phyloP scores from a whole-genome alignment of 148 eudicot species.

The Selenicereus undatus region DNA sequence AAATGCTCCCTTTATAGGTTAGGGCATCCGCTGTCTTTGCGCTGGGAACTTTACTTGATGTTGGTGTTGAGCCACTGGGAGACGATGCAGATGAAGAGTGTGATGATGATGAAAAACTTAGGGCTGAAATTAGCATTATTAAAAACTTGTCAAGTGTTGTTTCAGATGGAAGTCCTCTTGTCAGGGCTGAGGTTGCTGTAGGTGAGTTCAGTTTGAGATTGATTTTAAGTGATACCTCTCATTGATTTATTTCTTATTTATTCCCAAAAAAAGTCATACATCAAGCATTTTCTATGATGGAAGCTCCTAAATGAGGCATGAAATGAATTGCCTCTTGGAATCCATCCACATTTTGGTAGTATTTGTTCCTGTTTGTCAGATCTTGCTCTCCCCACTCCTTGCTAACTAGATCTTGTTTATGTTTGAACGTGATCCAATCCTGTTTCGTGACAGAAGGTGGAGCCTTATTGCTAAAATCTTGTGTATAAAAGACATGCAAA shows the following conservation, averaged over 20 bases:
- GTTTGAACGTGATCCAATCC: background rate
- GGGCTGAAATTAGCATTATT: constrained; percentile 64
- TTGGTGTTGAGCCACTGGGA: constrained; percentile 68
- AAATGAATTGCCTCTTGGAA: background rate
- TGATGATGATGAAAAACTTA: constrained; percentile 86
- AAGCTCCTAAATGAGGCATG: background rate
- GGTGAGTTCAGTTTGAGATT: constrained; percentile 38
- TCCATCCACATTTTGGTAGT: background rate
- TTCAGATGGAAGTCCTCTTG: constrained; percentile 96
- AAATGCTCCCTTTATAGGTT: constrained; percentile 42
- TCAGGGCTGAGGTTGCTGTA: constrained; percentile 88
- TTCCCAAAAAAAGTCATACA: background rate
- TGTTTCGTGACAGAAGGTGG: background rate
- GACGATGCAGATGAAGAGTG: constrained; percentile 71
- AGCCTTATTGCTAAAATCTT: background rate
- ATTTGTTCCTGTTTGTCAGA: background rate
- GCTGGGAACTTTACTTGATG: constrained; percentile 76
- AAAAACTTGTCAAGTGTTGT: constrained; percentile 74
- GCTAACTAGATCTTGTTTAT: background rate
- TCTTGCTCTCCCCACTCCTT: background rate
- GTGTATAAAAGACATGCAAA: background rate
- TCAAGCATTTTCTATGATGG: background rate
- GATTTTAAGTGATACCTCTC: background rate
- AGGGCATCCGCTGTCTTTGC: constrained; percentile 97
- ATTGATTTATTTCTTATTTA: background rate